Base-by-base conservation (phyloP, 305 asterid species). In the Fraxinus dipetala region DNA sequence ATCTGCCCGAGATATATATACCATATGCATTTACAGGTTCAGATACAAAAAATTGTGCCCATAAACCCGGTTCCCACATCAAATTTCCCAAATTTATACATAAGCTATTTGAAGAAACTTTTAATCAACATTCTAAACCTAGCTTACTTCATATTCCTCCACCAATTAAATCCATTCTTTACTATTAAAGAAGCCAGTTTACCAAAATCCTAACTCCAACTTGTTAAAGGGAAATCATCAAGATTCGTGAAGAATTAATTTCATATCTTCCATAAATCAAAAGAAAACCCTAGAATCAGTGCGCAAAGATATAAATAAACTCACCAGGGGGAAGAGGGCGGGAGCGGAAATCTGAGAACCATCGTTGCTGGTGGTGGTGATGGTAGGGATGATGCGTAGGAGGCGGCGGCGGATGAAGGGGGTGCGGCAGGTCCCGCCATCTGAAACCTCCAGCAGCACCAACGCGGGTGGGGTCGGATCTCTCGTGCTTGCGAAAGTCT, bases 271-370 rank as follows among this genome's bases (percentile, higher is more conserved):
- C 16, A 81, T 48, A 75, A 32, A 70, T n/a, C 76, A 26, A 72
- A 59, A 76, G 32, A 18, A 80, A 56, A 14, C 75, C 75, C 75
- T 30, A 70, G 22, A 70, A 30, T 4, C 67, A 72, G 43, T 9
- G 45, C 48, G 75, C 26, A 81, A 56, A 65, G 69, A 20, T 4
- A 38, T 56, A 3, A 9, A 63, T 28, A 84, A 76, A 89, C 98
- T 89, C 78, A 96, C 99, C 99, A 82, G 95, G 88, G 56, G 93
- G 90, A 13, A 86, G 32, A 81, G 96, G 92, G 67, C 98, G 90
- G 43, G 92, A 87, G 79, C 98, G 98, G 79, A 87, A 87, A 79
- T 93, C 97, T 40, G 94, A 78, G 91, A 87, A 83, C 90, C 91
- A 85, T 13, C 92, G 91, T 83, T 87, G 88, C 81, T 84, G 87